Evolutionary conservation across 2,329 filamentous ascomycete species (phyloP), one percentile per base, ranked within the genome.

Genomic region (Aspergillus sp.): DNA sequence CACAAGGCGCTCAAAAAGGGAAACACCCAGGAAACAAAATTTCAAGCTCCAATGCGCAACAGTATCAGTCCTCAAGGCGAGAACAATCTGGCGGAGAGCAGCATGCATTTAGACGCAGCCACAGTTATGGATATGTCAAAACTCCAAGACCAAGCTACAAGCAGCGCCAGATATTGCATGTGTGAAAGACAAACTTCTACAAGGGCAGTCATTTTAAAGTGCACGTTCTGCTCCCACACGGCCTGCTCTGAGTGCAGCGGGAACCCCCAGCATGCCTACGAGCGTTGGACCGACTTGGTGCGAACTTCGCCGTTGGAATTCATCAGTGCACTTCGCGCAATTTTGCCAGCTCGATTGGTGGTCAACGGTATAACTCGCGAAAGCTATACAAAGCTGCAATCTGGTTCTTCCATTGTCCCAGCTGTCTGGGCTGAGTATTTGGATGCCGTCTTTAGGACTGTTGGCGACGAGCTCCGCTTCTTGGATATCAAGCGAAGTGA

Each of bases 241-340:
- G 78, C 80, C 11, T 88, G 85, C 66, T 65, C 71, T 1, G 66
- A 69, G 5, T 88, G 85, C 62, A 80, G 77, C 2, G 79, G 79
- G 2, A 85, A 85, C 41, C 85, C 85, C 0, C 61, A 63, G 7
- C 83, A 85, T 61, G 61, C 67, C 3, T 85, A 82, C 56, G 13
- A 64, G 22, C 55, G 55, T 30, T 65, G 69, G 50, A 41, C 49
- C n/a, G 38, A 34, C 12, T 48, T 68, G 9, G 38, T 53, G 5
- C 77, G 81, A 7, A 64, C 67, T 15, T 52, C 67, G 7, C 81
- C 82, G 0, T 63, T 70, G 20, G 66, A 72, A 0, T 85, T 86
- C 63, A 72, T 79, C 26, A 66, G 66, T 1, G 58, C 68, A 3
- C 71, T 85, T 58, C 78, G 76, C 55, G 61, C 66, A 2, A 63